Evolutionary conservation across 2,329 filamentous ascomycete genomes (phyloP), one percentile per base, ranked within the genome.

Genomic region (Didymella lethalis): DNA sequence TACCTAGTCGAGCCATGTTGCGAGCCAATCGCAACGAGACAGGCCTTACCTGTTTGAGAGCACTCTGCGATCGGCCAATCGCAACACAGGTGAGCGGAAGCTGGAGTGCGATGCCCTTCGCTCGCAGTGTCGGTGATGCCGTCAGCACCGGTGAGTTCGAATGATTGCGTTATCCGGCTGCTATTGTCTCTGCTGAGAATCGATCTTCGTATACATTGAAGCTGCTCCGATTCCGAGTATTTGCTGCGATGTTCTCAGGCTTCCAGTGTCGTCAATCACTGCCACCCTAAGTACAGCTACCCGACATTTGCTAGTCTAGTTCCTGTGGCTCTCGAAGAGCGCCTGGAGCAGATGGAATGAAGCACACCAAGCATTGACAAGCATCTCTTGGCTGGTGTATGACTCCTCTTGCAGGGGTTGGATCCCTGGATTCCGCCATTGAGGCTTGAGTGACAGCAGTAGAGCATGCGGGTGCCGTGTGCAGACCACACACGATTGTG

Each of bases 11-110:
- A 54, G 64, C 18, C 28, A 57, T 32, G 53, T 44, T 31, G 61
- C 64, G 65, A 36, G 29, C 65, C 67, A 68, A 69, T 69, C 61
- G 61, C 54, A 65, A 41, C 26, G 14, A 31, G 10, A 7, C 3
- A 26, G 16, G 26, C 54, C 26, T 46, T 57, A 41, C 55, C 38
- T 58, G 26, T 26, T 53, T 20, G 10, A 26, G 55, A 25, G 16
- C 43, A 40, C 55, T 45, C 49, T 48, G 55, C 55, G 55, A 52
- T 23, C 11, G 41, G 18, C 55, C 49, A 58, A 58, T 58, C 55
- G 49, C 49, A 58, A 53, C 38, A 40, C 12, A 25, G 5, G 2
- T 40, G 20, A 20, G 18, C 12, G 18, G 20, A 45, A 16, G 49
- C 38, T 20, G 26, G 25, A 34, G 32, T 52, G 38, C 38, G 18